Conservation (phyloP, 805 yeast species). For the Saturnispora bothae region DNA sequence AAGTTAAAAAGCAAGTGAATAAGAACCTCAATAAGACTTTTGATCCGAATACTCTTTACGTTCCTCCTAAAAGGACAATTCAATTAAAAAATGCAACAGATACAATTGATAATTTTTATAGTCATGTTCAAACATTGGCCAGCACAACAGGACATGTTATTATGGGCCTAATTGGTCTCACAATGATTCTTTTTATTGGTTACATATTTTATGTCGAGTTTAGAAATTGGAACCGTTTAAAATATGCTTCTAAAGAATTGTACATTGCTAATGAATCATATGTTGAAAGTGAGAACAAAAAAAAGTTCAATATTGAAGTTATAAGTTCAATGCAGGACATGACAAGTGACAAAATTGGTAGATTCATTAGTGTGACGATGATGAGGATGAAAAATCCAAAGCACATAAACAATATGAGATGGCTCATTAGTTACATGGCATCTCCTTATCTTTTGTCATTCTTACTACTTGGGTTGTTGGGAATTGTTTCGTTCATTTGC, state of each 20-base stretch:
- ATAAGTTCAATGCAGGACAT: constrained; percentile 21
- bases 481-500: constrained; percentile 40
- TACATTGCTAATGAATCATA: constrained; percentile 14
- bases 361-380: constrained; percentile 12
- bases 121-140: constrained; percentile 24
- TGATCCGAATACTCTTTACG: constrained; percentile 24
- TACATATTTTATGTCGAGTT: constrained; percentile 37
- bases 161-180: constrained; percentile 28
- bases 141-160: constrained; percentile 30
- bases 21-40: constrained; percentile 14
- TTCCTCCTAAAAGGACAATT: constrained; percentile 29
- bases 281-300: constrained; percentile 7
- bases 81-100: constrained; percentile 33
- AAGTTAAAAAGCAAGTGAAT: constrained; percentile 32
- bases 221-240: constrained; percentile 37
- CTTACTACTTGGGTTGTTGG: constrained; percentile 45
- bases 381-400: constrained; percentile 11
- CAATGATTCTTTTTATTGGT: constrained; percentile 30
- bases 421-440: constrained; percentile 42
- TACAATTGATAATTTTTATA: constrained; percentile 31
- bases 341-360: constrained; percentile 14
- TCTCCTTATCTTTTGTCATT: constrained; percentile 42
- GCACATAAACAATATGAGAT: constrained; percentile 20
- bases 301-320: constrained; percentile 18
- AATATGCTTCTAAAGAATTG: constrained; percentile 24